Conservation (phyloP, 805 yeast genomes). For the Torulaspora indica region DNA sequence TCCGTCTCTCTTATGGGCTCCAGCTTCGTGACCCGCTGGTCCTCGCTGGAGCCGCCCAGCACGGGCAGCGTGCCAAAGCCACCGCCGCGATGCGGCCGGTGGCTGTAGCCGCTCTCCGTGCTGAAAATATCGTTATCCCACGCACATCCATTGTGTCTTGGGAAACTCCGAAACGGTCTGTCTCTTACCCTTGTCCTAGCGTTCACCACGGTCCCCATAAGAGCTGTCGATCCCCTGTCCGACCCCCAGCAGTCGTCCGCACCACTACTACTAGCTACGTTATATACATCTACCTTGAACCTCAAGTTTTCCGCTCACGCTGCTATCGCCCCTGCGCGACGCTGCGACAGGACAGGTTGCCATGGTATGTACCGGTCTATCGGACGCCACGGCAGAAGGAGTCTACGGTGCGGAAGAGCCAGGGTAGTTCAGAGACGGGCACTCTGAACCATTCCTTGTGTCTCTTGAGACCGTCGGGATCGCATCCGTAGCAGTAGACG, state of each 20-base stretch:
- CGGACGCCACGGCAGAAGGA: conserved; percentile 6
- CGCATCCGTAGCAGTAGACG: conserved; percentile 31
- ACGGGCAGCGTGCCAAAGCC: not conserved
- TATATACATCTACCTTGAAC: not conserved
- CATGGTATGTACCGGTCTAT: not conserved
- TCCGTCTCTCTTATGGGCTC: conserved; percentile 18
- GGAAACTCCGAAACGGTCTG: conserved; percentile 12
- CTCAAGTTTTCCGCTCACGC: not conserved
- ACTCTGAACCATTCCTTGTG: conserved; percentile 32
- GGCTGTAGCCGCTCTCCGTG: not conserved
- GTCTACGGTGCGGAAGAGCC: conserved; percentile 8
- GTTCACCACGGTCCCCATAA: conserved; percentile 10
- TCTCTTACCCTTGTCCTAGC: conserved; percentile 11
- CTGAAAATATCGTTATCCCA: not conserved
- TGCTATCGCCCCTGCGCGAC: conserved; percentile 1
- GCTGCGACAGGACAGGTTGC: not conserved
- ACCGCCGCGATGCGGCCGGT: not conserved
- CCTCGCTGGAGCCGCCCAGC: not conserved
- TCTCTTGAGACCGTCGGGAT: conserved; percentile 17
- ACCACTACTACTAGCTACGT: no score
- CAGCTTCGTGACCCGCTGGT: not conserved
- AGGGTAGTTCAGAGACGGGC: conserved; percentile 23
- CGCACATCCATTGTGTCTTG: conserved; percentile 2
- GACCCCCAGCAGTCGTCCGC: not conserved
- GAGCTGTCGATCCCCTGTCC: not conserved